Evolutionary conservation across 495 filamentous ascomycete genomes (phyloP).

Genomic region (Beverwykella pulmonaria): DNA sequence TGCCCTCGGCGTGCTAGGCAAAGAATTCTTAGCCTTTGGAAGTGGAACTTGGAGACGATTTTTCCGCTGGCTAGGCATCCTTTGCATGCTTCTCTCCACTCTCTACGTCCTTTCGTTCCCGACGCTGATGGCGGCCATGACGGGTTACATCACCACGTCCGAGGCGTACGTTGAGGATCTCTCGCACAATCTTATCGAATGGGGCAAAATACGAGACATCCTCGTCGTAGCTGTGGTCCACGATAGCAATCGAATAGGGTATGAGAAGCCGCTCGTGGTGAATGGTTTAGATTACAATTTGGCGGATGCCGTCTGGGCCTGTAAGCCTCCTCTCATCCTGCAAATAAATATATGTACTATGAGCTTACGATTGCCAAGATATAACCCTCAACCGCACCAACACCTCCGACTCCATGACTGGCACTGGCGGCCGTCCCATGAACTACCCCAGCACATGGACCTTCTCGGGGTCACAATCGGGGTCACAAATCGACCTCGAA

Average conservation of each 20-base stretch:
- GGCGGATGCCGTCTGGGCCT: background rate
- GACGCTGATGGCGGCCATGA: slow-evolving; percentile 38
- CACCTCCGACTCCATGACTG: no score
- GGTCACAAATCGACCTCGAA: background rate
- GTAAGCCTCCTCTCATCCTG: background rate
- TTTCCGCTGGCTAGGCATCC: slow-evolving; percentile 24
- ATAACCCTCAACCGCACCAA: no score
- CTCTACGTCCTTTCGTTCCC: slow-evolving; percentile 39
- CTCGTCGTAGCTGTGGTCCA: slow-evolving; percentile 1
- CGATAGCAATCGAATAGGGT: slow-evolving; percentile 21
- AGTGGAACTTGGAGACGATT: slow-evolving; percentile 13
- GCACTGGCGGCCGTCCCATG: no score
- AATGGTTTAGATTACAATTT: background rate
- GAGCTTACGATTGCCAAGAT: background rate
- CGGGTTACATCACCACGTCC: slow-evolving; percentile 29
- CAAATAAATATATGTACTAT: background rate
- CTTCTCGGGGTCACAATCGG: no score
- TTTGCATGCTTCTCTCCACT: slow-evolving; percentile 36
- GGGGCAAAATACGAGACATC: slow-evolving; percentile 3
- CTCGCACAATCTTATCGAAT: slow-evolving; percentile 21
- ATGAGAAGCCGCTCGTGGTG: slow-evolving; percentile 14
- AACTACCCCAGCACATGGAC: background rate
- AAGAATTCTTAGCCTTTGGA: slow-evolving; percentile 24
- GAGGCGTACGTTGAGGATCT: slow-evolving; percentile 18
- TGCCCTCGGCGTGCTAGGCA: slow-evolving; percentile 24